A percentile compares a stretch with the other conserved stretches of the same genome.
These are phyloP conservation scores for Saccharomyces hybrid DNA, from an alignment of 1,139 yeast genomes.

Conservation along the genomic window DNA sequence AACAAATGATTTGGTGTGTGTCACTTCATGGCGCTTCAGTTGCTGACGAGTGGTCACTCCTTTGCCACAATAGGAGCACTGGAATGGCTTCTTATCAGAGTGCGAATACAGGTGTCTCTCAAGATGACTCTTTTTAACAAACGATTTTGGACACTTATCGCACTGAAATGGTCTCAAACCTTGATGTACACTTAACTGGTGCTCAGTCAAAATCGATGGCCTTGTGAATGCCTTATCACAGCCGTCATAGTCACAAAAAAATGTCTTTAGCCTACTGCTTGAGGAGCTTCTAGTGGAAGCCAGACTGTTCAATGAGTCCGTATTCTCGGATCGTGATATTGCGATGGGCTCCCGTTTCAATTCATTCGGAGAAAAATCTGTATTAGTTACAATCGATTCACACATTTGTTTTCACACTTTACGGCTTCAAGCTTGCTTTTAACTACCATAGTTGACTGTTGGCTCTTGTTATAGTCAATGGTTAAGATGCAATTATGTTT, in stretches of 20 bases:
- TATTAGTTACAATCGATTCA: not conserved
- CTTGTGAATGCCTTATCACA: slow-evolving; percentile 74
- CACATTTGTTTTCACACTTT: no score
- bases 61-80: slow-evolving; percentile 70
- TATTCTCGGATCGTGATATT: not conserved
- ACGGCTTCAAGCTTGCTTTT: no score
- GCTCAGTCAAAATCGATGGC: slow-evolving; percentile 81
- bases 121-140: slow-evolving; percentile 71
- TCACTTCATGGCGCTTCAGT: slow-evolving; percentile 66
- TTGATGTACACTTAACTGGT: slow-evolving; percentile 60
- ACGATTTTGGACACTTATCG: slow-evolving; percentile 54
- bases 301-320: slow-evolving; percentile 13
- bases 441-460: not conserved
- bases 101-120: slow-evolving; percentile 68
- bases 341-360: not conserved
- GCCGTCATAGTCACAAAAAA: slow-evolving; percentile 51
- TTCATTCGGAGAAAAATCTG: not conserved
- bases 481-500: not conserved
- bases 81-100: slow-evolving; percentile 58
- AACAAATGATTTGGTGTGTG: slow-evolving; percentile 64
- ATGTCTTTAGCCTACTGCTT: slow-evolving; percentile 48
- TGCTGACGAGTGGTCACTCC: slow-evolving; percentile 83
- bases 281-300: slow-evolving; percentile 23
- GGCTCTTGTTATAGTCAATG: not conserved
- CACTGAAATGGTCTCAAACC: slow-evolving; percentile 77